A percentile compares a stretch with the other conserved stretches of the same genome.
Evolutionary conservation across 1,284 basidiomycete species (phyloP).

Genomic region (Heterobasidion parviporum): DNA sequence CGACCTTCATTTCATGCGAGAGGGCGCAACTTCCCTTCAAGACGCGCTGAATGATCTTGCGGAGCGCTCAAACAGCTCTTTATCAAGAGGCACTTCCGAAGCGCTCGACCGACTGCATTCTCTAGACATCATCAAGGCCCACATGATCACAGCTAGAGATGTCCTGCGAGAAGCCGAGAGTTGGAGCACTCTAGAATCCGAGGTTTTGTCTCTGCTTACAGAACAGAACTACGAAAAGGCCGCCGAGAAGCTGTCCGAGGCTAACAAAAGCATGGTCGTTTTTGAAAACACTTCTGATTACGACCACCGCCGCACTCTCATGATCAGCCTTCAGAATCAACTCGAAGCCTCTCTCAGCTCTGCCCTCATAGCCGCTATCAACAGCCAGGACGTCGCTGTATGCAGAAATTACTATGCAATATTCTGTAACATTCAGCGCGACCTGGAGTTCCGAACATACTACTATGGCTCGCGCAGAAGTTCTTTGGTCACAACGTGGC

Average conservation of each 20-base stretch:
- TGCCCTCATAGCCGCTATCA: constrained; percentile 78
- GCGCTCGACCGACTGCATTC: constrained; percentile 70
- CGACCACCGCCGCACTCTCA: constrained; percentile 72
- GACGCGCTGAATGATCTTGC: constrained; percentile 51
- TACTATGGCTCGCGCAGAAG: constrained; percentile 80
- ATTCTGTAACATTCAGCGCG: constrained; percentile 84
- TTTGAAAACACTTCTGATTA: constrained; percentile 88
- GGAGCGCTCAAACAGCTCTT: constrained; percentile 37
- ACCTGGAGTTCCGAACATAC: constrained; percentile 85
- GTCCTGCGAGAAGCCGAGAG: constrained; percentile 87
- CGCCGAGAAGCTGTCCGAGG: constrained; percentile 82
- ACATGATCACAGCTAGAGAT: constrained; percentile 82
- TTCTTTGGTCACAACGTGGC: constrained; percentile 63
- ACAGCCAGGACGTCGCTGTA: constrained; percentile 58
- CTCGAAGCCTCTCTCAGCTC: constrained; percentile 85
- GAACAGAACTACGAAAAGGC: constrained; percentile 79
- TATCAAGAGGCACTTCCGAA: constrained; percentile 44
- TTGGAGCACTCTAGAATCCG: constrained; percentile 89
- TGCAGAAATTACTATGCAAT: constrained; percentile 79
- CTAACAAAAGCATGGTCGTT: constrained; percentile 78
- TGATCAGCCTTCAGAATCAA: constrained; percentile 89
- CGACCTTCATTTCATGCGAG: constrained; percentile 92
- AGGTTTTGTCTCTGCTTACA: constrained; percentile 76
- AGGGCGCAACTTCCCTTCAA: constrained; percentile 75
- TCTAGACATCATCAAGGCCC: constrained; percentile 74